Evolutionary conservation across 192 early-diverging fungal species (phyloP), one percentile per base, ranked within the genome.

Genomic region (Backusella mclennaniae): DNA sequence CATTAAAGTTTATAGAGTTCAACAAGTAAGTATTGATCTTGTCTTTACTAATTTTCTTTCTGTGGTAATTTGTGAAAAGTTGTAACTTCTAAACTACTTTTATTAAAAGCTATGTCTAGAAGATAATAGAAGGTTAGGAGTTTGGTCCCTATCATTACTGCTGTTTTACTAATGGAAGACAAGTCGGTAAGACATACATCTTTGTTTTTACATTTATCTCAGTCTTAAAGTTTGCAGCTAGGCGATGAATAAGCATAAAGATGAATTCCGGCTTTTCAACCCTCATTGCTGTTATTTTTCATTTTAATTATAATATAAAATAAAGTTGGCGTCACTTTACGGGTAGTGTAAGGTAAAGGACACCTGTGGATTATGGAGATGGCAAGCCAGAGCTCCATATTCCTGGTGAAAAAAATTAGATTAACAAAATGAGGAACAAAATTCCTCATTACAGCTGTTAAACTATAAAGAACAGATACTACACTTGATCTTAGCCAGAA

Each of bases 401-500:
- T 76, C 79, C 67, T 52, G 75, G 72, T 82, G 75, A 73, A 79
- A 52, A 90, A 90, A 90, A 90, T 90, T 85, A 80, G 84, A 80
- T 82, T 86, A 87, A 90, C 80, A 90, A 78, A 79, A 74, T 53
- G 77, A 68, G 67, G 66, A 44, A 69, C 83, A 76, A 75, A 82
- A 83, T 75, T 42, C 59, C 75, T 63, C 77, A 76, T 85, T 87
- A 84, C 77, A 91, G 86, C 77, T 87, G 82, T 91, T 86, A 90
- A 80, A 87, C 89, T 90, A 82, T 85, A 88, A 86, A 90, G 89
- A 93, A 93, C 92, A 93, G 92, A 93, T 93, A 93, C 92, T 92
- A 93, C 92, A 92, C 92, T 93, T 93, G 92, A 92, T 92, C 90
- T 92, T 90, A 93, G 92, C 92, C 89, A 91, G 90, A 85, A 90